Conservation (phyloP, 192 early-diverging fungal genomes). For the Gryganskiella cystojenkinii region DNA sequence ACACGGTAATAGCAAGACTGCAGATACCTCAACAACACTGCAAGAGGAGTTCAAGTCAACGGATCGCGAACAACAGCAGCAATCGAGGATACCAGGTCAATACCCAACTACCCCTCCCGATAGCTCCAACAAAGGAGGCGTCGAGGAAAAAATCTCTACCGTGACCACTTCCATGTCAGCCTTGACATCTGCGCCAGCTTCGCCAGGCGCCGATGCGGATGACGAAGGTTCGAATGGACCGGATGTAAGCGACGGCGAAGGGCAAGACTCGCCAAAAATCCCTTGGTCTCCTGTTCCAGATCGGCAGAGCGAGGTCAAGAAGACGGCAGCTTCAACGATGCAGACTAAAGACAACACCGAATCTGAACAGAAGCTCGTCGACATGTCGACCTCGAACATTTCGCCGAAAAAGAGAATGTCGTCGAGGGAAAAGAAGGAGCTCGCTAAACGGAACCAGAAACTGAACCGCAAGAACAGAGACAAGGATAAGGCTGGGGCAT, state of each 20-base stretch:
- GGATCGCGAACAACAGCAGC: not conserved
- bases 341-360: not conserved
- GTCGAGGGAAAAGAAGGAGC: slow-evolving; percentile 37
- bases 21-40: too few relatives aligned
- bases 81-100: not conserved
- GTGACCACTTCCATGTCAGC: too few relatives aligned
- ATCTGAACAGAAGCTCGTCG: not conserved
- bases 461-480: slow-evolving; percentile 42
- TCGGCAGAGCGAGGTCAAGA: too few relatives aligned
- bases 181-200: too few relatives aligned
- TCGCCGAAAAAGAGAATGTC: slow-evolving; percentile 36
- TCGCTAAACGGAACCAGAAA: slow-evolving; percentile 42
- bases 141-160: too few relatives aligned
- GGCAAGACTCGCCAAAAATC: too few relatives aligned
- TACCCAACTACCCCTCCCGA: not conserved
- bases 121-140: not conserved
- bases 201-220: too few relatives aligned
- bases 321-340: not conserved
- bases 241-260: too few relatives aligned
- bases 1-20: not conserved
- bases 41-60: too few relatives aligned
- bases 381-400: slow-evolving; percentile 5
- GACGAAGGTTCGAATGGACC: too few relatives aligned
- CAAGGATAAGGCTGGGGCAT: slow-evolving; percentile 18
- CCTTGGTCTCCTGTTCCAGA: too few relatives aligned